Base-by-base conservation (phyloP, 78 protist genomes). In the Bodo saltans region DNA sequence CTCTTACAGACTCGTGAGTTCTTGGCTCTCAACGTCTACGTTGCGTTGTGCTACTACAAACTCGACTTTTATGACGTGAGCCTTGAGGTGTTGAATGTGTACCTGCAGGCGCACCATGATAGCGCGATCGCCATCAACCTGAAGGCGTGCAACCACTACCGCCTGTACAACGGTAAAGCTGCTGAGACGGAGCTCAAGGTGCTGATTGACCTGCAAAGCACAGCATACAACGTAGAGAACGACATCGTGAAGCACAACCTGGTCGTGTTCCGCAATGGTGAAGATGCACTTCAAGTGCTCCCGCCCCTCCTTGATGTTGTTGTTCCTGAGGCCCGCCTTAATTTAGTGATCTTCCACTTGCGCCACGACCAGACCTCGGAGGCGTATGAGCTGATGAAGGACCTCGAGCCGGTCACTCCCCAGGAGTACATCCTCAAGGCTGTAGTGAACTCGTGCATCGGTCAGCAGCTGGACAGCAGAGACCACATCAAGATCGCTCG, bases 371-470 rank as follows among this genome's bases (percentile, higher is more conserved):
- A 91, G 21, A 28, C 80, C 52, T 67, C 78, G 76, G 93, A 94
- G 81, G 96, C 94, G 41, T 88, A 67, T 73, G 72, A 91, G 23
- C 86, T 91, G 74, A 82, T 92, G 35, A 87, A 90, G 74, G 93
- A 91, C 88, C 32, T 91, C 34, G 93, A 91, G 69, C 95, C 94
- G 27, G 33, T 86, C 23, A 47, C 90, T 3, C 92, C 92, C 40
- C 88, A 85, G 69, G 96, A 94, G 72, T 91, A 85, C 87, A 92
- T 85, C 42, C 89, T 94, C 68, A 94, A 94, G 90, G 95, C 85
- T 0, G 93, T 93, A 28, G 92, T 86, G 37, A 79, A 84, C 41
- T 70, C 89, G 28, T 71, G 83, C 34, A 4, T 88, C 37, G 95
- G 92, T 11, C 95, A 93, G 83, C 70, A 42, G 68, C 3, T 34